Evolutionary conservation across 768 basidiomycete species (phyloP), one percentile per base, ranked within the genome.

Genomic region (Mycena latifolia): DNA sequence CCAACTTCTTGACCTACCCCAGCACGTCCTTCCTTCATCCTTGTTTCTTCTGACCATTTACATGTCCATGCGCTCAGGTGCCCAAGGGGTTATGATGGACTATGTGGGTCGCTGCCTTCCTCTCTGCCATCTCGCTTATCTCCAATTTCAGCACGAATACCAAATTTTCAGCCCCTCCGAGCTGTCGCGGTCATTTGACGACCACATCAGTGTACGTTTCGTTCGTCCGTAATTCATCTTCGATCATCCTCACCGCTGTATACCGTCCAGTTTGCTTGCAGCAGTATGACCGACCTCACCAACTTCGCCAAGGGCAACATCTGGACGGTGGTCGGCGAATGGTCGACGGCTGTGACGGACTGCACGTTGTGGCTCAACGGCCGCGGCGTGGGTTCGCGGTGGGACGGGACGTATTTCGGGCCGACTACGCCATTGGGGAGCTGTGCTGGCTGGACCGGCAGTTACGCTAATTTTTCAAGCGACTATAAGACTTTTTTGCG

Each of bases 351-450:
- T 0, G 77, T 83, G 11, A 93, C 91, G 0, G 92, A 93, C 74
- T 95, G 93, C 71, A 89, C 93, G 0, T 77, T 77, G 70, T 94
- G 91, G 90, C 80, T 95, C 10, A 95, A 94, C 73, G 94, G 94
- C 48, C 83, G 92, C 45, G 89, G 88, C 24, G 80, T 85, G 39
- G 92, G 92, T 15, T 79, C 89, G 0, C 83, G 90, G 20, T 93
- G 90, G 89, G 90, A 94, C 62, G 86, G 85, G 14, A 86, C 85
- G 5, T 82, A 77, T 67, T 82, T 77, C 59, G 71, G 78, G 33
- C 80, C 82, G 20, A 80, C 81, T 60, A 76, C 78, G 29, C 80
- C 82, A 20, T 82, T 75, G 20, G 92, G 91, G 5, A 84, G 83
- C 60, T 95, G 93, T 72, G 73, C 74, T 3, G 86, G 86, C 9